phyloP scores from a whole-genome alignment of 116 monocot species.

The Phalaenopsis hybrid region DNA sequence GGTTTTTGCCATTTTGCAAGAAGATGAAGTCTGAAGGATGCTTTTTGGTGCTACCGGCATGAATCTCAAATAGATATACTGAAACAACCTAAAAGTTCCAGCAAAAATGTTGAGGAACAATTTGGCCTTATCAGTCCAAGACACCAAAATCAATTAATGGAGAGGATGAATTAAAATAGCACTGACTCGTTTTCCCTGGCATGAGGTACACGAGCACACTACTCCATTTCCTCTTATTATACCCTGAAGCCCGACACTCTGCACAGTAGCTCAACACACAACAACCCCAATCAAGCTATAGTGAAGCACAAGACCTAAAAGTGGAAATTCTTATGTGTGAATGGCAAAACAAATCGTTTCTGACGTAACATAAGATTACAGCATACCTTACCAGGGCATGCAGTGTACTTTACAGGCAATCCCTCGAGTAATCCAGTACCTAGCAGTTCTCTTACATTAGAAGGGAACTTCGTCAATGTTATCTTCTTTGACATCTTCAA shows the following conservation, averaged over 20 bases:
- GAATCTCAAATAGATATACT: slow-evolving; percentile 67
- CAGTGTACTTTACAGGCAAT: slow-evolving; percentile 60
- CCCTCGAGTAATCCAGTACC: slow-evolving; percentile 89
- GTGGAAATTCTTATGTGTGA: neutral
- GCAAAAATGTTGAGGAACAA: slow-evolving; percentile 4
- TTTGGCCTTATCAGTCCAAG: slow-evolving; percentile 4
- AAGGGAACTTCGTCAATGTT: slow-evolving; percentile 47
- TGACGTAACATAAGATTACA: neutral
- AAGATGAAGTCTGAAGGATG: slow-evolving; percentile 72
- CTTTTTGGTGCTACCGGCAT: slow-evolving; percentile 81
- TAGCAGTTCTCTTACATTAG: slow-evolving; percentile 61
- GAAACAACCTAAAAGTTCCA: slow-evolving; percentile 50
- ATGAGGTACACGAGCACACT: slow-evolving; percentile 57
- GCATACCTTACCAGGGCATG: slow-evolving; percentile 42
- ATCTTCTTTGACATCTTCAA: slow-evolving; percentile 90
- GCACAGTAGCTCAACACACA: slow-evolving; percentile 2
- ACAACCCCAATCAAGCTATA: neutral
- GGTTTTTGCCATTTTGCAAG: slow-evolving; percentile 71
- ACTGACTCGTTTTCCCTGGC: slow-evolving; percentile 47
- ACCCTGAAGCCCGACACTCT: slow-evolving; percentile 36
- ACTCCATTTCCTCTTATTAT: slow-evolving; percentile 37
- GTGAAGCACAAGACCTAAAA: neutral
- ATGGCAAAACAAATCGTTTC: neutral
- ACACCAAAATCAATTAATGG: neutral
- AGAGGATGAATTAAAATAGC: slow-evolving; percentile 4